Conservation (phyloP, 768 basidiomycete genomes). For the Tylopilus plumbeoviolaceoides region DNA sequence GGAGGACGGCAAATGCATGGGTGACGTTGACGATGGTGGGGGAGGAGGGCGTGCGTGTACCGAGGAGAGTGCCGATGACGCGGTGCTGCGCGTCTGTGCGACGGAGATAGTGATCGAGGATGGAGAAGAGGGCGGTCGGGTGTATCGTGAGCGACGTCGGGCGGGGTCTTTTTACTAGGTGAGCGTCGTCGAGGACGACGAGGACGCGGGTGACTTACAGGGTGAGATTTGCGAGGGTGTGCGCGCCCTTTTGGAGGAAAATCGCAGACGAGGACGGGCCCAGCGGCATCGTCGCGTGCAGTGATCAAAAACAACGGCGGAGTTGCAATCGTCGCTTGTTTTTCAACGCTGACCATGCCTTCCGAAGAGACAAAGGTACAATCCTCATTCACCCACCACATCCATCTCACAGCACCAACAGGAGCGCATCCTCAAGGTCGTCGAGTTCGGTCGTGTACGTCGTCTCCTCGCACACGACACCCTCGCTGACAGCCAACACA, state of each 20-base stretch:
- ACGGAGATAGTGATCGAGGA: conserved; percentile 95
- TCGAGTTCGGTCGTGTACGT: conserved; percentile 80
- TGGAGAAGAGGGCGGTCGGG: conserved; percentile 89
- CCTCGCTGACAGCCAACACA: conserved; percentile 28
- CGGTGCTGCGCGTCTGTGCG: conserved; percentile 76
- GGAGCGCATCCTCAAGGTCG: conserved; percentile 80
- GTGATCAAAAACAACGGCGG: conserved; percentile 22
- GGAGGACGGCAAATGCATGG: conserved; percentile 87
- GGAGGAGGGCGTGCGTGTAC: conserved; percentile 49
- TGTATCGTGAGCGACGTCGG: conserved; percentile 78
- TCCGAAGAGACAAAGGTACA: conserved; percentile 87
- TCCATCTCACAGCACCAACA: neutral
- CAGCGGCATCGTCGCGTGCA: conserved; percentile 41
- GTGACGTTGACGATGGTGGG: conserved; percentile 57
- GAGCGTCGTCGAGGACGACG: neutral
- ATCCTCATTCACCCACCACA: conserved; percentile 1
- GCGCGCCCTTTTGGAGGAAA: conserved; percentile 34
- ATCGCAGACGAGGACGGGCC: conserved; percentile 45
- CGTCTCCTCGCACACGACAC: neutral
- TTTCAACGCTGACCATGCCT: conserved; percentile 50
- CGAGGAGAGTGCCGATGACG: conserved; percentile 94
- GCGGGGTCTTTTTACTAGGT: conserved; percentile 46
- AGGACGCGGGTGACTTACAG: conserved; percentile 29
- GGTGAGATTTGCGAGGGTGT: conserved; percentile 26
- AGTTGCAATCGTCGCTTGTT: conserved; percentile 27